A percentile compares a stretch with the other conserved stretches of the same genome.
These are phyloP conservation scores for Cyclotella kingstonii DNA, from an alignment of 108 stramenopile genomes.

Conservation along the genomic window DNA sequence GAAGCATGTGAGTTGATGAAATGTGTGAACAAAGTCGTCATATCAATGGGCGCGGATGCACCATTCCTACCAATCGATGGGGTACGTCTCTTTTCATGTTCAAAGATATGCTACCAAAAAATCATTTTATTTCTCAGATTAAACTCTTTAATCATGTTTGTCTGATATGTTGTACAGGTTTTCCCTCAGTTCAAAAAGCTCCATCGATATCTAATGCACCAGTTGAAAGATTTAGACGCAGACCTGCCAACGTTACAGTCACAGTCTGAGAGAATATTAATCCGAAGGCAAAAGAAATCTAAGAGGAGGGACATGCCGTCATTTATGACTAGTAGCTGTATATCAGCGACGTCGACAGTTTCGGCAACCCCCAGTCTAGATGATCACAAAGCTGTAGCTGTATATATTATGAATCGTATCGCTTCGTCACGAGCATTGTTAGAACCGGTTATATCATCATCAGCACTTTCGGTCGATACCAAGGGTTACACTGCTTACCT, in stretches of 20 bases:
- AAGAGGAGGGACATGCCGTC: not conserved
- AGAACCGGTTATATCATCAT: not conserved
- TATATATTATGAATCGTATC: conserved; percentile 25
- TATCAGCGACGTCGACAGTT: not conserved
- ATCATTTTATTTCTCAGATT: not conserved
- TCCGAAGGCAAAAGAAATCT: not conserved
- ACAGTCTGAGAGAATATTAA: not conserved
- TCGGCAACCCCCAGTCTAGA: not conserved
- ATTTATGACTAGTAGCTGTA: not conserved
- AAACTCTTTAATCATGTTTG: not conserved
- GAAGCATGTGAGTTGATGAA: conserved; percentile 32
- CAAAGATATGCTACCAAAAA: not conserved
- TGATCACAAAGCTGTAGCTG: conserved; percentile 11
- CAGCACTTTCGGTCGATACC: not conserved
- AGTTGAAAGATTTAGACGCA: conserved; percentile 22
- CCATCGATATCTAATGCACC: conserved; percentile 25
- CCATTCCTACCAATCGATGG: conserved; percentile 33
- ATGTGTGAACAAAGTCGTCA: conserved; percentile 29
- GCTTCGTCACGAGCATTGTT: not conserved
- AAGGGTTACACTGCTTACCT: conserved; percentile 23
- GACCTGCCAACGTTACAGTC: not conserved
- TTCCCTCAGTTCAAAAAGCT: conserved; percentile 31
- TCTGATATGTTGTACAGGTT: not conserved
- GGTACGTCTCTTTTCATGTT: conserved; percentile 3
- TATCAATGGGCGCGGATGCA: conserved; percentile 34